Conservation (phyloP, 2,329 filamentous ascomycete species). For the Cordyceps fumosorosea region DNA sequence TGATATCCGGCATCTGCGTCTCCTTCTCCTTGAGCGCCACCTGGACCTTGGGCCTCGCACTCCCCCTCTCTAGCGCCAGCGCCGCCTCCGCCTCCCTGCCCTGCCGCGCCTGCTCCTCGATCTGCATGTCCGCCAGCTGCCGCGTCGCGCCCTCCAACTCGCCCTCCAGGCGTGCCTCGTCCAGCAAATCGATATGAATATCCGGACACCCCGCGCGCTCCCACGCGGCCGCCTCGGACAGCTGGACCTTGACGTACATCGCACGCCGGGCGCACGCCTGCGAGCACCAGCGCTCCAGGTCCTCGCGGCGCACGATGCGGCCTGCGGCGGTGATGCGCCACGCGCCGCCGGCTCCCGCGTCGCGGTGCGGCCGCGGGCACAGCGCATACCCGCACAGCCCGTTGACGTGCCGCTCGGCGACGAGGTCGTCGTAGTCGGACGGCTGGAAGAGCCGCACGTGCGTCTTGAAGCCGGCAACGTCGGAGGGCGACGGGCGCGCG, state of each 20-base stretch:
- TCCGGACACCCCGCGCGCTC: slow-evolving; percentile 57
- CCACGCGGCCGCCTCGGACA: slow-evolving; percentile 81
- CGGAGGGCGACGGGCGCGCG: slow-evolving; percentile 45
- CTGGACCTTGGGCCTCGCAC: slow-evolving; percentile 32
- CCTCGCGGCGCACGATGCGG: slow-evolving; percentile 62
- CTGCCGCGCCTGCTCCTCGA: slow-evolving; percentile 37
- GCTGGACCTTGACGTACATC: slow-evolving; percentile 81
- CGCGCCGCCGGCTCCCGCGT: slow-evolving; percentile 49
- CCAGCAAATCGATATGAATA: slow-evolving; percentile 54
- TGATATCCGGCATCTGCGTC: slow-evolving; percentile 25
- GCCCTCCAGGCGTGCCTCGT: slow-evolving; percentile 51
- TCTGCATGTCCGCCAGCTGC: slow-evolving; percentile 35
- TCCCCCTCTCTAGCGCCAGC: slow-evolving; percentile 45
- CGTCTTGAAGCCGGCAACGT: slow-evolving; percentile 58
- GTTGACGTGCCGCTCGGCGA: slow-evolving; percentile 82
- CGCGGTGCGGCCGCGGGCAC: slow-evolving; percentile 59
- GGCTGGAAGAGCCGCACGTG: slow-evolving; percentile 72
- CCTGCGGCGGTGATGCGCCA: slow-evolving; percentile 58
- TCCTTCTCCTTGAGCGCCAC: slow-evolving; percentile 48
- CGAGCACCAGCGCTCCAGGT: slow-evolving; percentile 83
- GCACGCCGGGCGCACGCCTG: slow-evolving; percentile 70
- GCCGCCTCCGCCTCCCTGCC: slow-evolving; percentile 33
- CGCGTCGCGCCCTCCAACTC: slow-evolving; percentile 33
- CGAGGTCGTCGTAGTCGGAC: slow-evolving; percentile 79
- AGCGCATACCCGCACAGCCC: slow-evolving; percentile 77